These are phyloP conservation scores for Corylus heterophylla DNA, from an alignment of 306 rosid species.

Conservation along the genomic window DNA sequence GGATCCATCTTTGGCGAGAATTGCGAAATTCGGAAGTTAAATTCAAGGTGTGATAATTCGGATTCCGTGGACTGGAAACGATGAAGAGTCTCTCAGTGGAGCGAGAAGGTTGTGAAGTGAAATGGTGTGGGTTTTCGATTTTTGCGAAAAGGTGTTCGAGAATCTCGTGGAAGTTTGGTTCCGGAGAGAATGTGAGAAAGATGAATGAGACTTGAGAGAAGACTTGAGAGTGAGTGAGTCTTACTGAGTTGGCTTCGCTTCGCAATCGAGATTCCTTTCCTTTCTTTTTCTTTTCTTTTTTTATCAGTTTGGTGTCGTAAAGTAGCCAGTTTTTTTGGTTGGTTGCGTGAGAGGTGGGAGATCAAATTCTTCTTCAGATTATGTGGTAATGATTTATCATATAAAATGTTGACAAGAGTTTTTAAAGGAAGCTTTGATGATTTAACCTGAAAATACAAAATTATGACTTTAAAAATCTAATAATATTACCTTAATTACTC, in stretches of 20 bases:
- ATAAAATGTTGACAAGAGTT: too few relatives aligned
- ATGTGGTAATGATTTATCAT: too few relatives aligned
- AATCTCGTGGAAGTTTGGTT: conserved; percentile 32
- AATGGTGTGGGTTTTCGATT: neutral
- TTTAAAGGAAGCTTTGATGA: too few relatives aligned
- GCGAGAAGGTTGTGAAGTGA: conserved; percentile 32
- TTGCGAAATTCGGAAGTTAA: neutral
- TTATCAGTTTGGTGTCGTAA: conserved; percentile 30
- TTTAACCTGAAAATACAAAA: too few relatives aligned
- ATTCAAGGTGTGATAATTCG: neutral
- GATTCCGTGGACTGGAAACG: conserved; percentile 21
- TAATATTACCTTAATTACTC: too few relatives aligned
- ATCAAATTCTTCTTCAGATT: conserved; percentile 19
- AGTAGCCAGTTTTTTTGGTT: conserved; percentile 26
- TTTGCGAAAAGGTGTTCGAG: conserved; percentile 11
- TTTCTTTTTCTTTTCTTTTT: neutral
- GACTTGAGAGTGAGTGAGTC: conserved; percentile 4
- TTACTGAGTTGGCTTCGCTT: neutral
- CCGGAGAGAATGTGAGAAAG: conserved; percentile 28
- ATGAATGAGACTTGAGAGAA: conserved; percentile 20
- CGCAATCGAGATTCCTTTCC: conserved; percentile 14
- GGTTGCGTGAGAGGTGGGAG: conserved; percentile 60
- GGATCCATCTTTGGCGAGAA: conserved; percentile 45
- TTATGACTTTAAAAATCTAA: too few relatives aligned
- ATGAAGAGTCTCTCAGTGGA: conserved; percentile 5